phyloP scores from a whole-genome alignment of 352 stramenopile species.

The Phytophthora tubulina region DNA sequence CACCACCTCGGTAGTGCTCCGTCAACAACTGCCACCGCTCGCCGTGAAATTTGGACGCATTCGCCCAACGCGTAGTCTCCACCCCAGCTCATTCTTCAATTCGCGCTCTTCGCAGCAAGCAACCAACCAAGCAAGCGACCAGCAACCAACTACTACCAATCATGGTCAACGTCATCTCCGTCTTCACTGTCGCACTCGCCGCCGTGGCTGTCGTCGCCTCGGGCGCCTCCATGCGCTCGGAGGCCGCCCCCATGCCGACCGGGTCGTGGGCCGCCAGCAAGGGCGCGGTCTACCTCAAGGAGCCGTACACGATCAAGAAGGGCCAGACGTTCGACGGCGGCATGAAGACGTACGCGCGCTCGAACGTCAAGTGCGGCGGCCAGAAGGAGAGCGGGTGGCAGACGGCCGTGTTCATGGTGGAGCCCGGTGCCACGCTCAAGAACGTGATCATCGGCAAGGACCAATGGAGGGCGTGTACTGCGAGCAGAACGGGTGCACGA shows the following conservation, averaged over 20 bases:
- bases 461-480: no score
- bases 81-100: constrained; percentile 16
- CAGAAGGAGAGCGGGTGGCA: constrained; percentile 28
- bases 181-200: constrained; percentile 13
- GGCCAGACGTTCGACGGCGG: constrained; percentile 48
- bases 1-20: not conserved
- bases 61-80: not conserved
- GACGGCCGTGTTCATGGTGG: constrained; percentile 37
- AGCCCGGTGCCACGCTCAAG: no score
- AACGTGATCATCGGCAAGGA: no score
- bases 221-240: constrained; percentile 21
- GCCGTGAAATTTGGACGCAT: not conserved
- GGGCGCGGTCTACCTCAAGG: constrained; percentile 25
- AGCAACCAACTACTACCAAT: not conserved
- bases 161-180: constrained; percentile 26
- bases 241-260: constrained; percentile 29
- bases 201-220: constrained; percentile 21
- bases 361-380: constrained; percentile 44
- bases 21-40: not conserved
- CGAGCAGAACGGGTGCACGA: constrained; percentile 32
- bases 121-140: constrained; percentile 5
- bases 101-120: constrained; percentile 21
- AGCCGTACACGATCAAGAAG: constrained; percentile 41
- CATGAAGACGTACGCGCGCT: constrained; percentile 65
- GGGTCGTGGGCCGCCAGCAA: constrained; percentile 37